These are phyloP conservation scores for Tuber borchii DNA, from an alignment of 495 filamentous ascomycete species.

Conservation along the genomic window DNA sequence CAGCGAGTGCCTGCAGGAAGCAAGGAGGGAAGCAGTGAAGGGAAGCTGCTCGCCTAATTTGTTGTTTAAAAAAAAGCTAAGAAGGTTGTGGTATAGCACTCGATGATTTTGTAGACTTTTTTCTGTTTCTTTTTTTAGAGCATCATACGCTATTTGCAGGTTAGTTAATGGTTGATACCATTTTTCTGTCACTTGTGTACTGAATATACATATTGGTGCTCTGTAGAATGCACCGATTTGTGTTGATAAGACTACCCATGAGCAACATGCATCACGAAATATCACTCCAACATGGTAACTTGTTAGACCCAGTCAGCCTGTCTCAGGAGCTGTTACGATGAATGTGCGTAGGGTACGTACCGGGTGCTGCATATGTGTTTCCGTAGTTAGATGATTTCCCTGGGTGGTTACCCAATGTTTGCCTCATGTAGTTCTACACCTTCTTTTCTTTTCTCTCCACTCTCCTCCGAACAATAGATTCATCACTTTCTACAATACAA, in stretches of 20 bases:
- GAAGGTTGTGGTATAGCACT: neutral
- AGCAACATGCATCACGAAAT: neutral
- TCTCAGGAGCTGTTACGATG: too few relatives aligned
- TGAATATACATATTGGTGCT: neutral
- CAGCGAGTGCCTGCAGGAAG: neutral
- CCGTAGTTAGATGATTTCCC: too few relatives aligned
- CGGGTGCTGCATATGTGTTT: too few relatives aligned
- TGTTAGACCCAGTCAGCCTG: neutral
- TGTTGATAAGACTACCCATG: neutral
- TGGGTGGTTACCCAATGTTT: too few relatives aligned
- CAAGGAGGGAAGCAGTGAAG: neutral
- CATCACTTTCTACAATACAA: too few relatives aligned
- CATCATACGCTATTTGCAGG: neutral
- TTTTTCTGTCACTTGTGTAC: neutral
- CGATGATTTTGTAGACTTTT: neutral
- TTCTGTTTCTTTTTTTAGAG: neutral
- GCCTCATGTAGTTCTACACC: too few relatives aligned
- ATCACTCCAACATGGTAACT: neutral
- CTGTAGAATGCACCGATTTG: neutral
- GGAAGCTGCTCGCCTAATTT: neutral
- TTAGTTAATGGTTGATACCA: neutral
- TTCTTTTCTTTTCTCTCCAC: too few relatives aligned
- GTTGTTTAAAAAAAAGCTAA: neutral
- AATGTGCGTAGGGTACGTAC: too few relatives aligned
- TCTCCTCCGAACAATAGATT: too few relatives aligned